Evolutionary conservation across 1,139 yeast genomes (phyloP), one percentile per base, ranked within the genome.

Genomic region (Suhomyces yuchorum): DNA sequence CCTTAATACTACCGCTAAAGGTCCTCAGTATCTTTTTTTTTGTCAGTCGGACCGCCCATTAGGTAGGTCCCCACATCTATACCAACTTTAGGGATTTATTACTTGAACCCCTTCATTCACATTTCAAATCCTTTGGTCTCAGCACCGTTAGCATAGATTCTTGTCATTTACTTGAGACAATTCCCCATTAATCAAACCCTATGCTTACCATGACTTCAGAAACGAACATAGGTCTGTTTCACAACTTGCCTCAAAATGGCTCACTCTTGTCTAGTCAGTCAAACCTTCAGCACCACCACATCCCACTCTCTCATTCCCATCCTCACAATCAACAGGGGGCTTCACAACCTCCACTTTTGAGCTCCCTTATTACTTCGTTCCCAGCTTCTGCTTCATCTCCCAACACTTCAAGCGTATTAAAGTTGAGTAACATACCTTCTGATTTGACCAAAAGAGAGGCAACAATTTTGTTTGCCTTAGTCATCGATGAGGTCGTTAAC

Each of bases 371-470:
- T 19, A 46, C 51, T n/a, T 43, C 51, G 18, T 49, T 46, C 20
- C 48, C 51, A 5, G 28, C 50, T 15, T 38, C 48, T 26, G 38
- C 51, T 4, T 40, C 53, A n/a, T 46, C 53, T 6, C 46, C 56
- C 14, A 40, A 41, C 34, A 45, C 47, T 17, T 42, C 56, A 32
- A 43, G 47, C 19, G 55, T 62, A n/a, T 60, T 80, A 42, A 76
- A 71, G 49, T 64, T 85, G 37, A 73, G 73, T 51, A 85, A 86
- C 59, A 66, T 90, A 19, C 97, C 98, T 1, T 62, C 73, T 8
- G 96, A 91, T 63, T 70, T 91, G 40, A 68, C 92, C 3, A 64
- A 77, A 28, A 81, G 97, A 60, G 98, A 92, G 65, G 86, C 93
- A 17, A 76, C 82, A 37, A 74, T 88, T 32, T 75, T 92, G 28